Conservation (phyloP, 2,329 filamentous ascomycete species). For the Penicillium frequentans region DNA sequence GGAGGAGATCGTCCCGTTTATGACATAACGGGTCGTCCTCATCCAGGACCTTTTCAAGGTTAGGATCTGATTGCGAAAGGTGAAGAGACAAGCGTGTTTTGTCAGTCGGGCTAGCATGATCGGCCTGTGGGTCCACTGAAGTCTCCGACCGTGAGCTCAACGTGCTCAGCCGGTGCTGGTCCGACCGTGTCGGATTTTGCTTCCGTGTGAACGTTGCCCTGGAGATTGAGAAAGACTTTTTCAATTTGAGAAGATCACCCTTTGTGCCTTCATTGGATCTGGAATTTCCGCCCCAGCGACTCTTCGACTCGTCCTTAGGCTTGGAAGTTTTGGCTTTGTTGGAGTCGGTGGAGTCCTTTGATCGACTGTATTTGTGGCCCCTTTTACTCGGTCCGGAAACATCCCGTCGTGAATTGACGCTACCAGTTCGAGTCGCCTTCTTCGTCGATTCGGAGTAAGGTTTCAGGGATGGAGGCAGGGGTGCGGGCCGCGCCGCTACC, state of each 20-base stretch:
- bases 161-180: slow-evolving; percentile 1
- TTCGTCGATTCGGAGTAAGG: slow-evolving; percentile 11
- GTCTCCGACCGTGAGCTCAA: slow-evolving; percentile 12
- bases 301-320: neutral
- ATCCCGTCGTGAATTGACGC: neutral
- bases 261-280: neutral
- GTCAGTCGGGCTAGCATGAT: neutral
- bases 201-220: neutral
- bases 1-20: slow-evolving; percentile 14
- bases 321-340: neutral
- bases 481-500: slow-evolving; percentile 33
- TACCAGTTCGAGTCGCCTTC: neutral
- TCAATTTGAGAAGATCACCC: neutral
- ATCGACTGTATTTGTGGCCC: neutral
- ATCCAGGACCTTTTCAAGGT: neutral
- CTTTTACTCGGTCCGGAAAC: neutral
- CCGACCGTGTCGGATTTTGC: neutral
- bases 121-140: slow-evolving; percentile 10
- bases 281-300: neutral
- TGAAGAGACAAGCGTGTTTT: neutral
- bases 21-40: slow-evolving; percentile 1
- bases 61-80: slow-evolving; percentile 9
- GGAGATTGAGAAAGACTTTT: slow-evolving; percentile 2
- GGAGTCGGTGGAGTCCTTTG: neutral
- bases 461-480: slow-evolving; percentile 26